A percentile compares a stretch with the other conserved stretches of the same genome.
Evolutionary conservation across 1,284 basidiomycete species (phyloP).

Genomic region (Moesziomyces sp.): DNA sequence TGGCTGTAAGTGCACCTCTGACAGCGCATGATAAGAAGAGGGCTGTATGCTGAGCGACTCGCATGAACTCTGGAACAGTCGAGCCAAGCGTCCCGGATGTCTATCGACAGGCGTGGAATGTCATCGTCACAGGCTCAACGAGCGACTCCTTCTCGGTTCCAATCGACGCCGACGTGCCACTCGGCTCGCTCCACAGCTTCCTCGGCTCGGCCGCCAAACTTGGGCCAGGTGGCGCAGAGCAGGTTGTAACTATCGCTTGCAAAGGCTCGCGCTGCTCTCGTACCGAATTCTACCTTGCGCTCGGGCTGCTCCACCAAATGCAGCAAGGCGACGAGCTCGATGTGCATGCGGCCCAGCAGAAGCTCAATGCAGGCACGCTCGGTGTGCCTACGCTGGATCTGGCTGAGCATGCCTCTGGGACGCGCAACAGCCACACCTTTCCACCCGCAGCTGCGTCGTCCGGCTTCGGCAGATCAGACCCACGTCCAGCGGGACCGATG

Average conservation of each 20-base stretch:
- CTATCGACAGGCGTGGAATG: conserved; percentile 24
- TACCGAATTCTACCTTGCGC: conserved; percentile 34
- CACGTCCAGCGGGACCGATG: conserved; percentile 24
- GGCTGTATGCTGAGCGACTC: not conserved
- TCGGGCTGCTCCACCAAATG: conserved; percentile 26
- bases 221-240: conserved; percentile 18
- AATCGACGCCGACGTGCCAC: conserved; percentile 21
- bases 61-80: conserved; percentile 7
- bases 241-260: conserved; percentile 40
- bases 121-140: not conserved
- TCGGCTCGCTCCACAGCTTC: conserved; percentile 32
- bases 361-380: conserved; percentile 14
- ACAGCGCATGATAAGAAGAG: not conserved
- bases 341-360: conserved; percentile 4
- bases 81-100: conserved; percentile 29
- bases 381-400: conserved; percentile 17
- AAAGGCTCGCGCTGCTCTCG: conserved; percentile 34
- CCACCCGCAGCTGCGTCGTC: conserved; percentile 23
- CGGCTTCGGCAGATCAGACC: conserved; percentile 3
- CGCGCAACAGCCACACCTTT: conserved; percentile 27
- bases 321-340: conserved; percentile 35
- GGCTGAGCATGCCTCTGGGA: not conserved
- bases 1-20: conserved; percentile 22
- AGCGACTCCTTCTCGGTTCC: conserved; percentile 8
- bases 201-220: conserved; percentile 28